Evolutionary conservation across 257 asterid species (phyloP), one percentile per base, ranked within the genome.

Genomic region (Plantago major): DNA sequence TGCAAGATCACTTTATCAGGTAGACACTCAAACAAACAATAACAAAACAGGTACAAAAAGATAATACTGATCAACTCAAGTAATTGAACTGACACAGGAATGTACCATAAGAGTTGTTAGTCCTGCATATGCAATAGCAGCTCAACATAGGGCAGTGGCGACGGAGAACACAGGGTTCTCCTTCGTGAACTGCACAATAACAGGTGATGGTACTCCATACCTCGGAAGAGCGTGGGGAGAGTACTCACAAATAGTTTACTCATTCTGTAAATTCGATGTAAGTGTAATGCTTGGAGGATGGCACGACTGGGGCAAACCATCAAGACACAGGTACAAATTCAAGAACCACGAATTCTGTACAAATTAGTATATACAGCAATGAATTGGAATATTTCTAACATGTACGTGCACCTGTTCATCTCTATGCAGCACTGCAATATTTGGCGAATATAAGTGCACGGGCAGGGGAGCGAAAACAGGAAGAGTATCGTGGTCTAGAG

Each of bases 151-250:
- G 52, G 37, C 50, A 37, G 68, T 79, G 0, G 60, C 69, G 11
- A 7, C 51, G 3, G 84, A 81, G 10, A 72, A 81, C 44, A 77
- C 84, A 0, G 92, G 94, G 8, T 89, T 78, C 66, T 82, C 95
- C 8, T 87, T 90, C 47, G 77, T 78, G 37, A 63, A 79, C 49
- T 87, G 95, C 50, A 73, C 60, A 4, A 46, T 89, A 0, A 42
- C 42, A 53, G 58, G 46, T 3, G 89, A 88, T 13, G 63, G 37
- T 14, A 84, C 88, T 11, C 58, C 80, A 4, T 77, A 63, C 6
- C 40, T 89, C 80, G 95, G 92, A 7, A 81, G 97, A 74, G 91
- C 97, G 6, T 87, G 92, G 95, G 94, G 97, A 43, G 68, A 73
- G 3, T 82, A 82, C 53, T 82, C 97, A 9, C 55, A 73, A 42